Evolutionary conservation across 2,329 filamentous ascomycete species (phyloP).

Genomic region (Exserohilum turcica): DNA sequence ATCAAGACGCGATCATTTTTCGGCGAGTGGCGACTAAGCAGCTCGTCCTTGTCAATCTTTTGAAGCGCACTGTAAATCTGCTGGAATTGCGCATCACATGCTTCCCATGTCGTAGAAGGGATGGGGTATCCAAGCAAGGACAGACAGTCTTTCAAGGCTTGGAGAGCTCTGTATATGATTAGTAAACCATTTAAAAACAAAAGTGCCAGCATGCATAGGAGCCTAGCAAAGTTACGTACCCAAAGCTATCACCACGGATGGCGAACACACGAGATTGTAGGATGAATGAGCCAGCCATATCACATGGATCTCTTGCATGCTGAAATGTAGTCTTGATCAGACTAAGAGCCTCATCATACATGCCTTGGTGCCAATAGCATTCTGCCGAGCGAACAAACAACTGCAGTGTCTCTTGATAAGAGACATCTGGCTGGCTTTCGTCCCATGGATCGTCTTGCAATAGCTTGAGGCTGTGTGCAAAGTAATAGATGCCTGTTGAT

Average conservation of each 20-base stretch:
- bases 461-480: conserved; percentile 74
- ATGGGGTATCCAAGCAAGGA: conserved; percentile 68
- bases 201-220: background rate
- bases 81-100: conserved; percentile 77
- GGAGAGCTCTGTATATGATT: conserved; percentile 61
- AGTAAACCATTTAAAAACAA: background rate
- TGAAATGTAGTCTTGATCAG: conserved; percentile 73
- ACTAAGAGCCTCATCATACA: conserved; percentile 68
- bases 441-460: conserved; percentile 81
- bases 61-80: conserved; percentile 46
- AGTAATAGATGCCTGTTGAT: conserved; percentile 82
- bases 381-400: conserved; percentile 77
- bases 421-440: conserved; percentile 70
- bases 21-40: conserved; percentile 40
- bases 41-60: conserved; percentile 58
- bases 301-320: conserved; percentile 72
- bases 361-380: conserved; percentile 78
- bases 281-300: conserved; percentile 84
- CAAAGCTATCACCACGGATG: conserved; percentile 71
- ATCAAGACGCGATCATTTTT: conserved; percentile 60
- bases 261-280: conserved; percentile 79
- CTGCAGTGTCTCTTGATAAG: conserved; percentile 81
- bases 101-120: conserved; percentile 70
- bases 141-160: conserved; percentile 71
- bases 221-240: conserved; percentile 2